A percentile compares a stretch with the other conserved stretches of the same genome.
phyloP scores from a whole-genome alignment of 176 grass and related monocot genomes.

The Rhynchospora pubera region DNA sequence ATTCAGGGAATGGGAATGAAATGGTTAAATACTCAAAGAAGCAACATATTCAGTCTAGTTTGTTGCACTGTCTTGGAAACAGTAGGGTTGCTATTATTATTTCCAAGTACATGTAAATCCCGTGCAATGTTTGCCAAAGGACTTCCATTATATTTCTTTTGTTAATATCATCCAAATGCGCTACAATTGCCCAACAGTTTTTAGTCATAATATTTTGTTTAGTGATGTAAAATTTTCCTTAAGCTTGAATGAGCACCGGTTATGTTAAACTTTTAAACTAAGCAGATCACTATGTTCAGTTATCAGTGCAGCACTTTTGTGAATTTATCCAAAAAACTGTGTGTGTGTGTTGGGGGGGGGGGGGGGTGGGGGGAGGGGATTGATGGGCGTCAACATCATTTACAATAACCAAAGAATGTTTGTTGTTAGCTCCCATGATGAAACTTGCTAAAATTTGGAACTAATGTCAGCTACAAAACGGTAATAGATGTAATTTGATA shows the following conservation, averaged over 20 bases:
- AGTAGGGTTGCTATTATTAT: not conserved
- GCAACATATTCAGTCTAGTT: not conserved
- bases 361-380: too few relatives aligned
- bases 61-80: not conserved
- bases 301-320: not conserved
- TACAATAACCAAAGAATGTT: not conserved
- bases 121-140: not conserved
- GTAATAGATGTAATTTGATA: not conserved
- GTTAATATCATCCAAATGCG: not conserved
- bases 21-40: not conserved
- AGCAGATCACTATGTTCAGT: not conserved
- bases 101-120: not conserved
- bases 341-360: too few relatives aligned
- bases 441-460: not conserved
- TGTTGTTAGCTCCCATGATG: not conserved
- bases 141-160: not conserved
- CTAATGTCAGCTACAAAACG: not conserved
- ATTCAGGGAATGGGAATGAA: not conserved
- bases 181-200: not conserved
- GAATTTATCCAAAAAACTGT: not conserved
- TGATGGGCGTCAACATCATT: not conserved
- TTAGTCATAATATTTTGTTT: not conserved
- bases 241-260: not conserved
- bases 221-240: not conserved
- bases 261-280: not conserved